Conservation (phyloP, 177 flowering plant species). For the Tripterygium wilfordii region DNA sequence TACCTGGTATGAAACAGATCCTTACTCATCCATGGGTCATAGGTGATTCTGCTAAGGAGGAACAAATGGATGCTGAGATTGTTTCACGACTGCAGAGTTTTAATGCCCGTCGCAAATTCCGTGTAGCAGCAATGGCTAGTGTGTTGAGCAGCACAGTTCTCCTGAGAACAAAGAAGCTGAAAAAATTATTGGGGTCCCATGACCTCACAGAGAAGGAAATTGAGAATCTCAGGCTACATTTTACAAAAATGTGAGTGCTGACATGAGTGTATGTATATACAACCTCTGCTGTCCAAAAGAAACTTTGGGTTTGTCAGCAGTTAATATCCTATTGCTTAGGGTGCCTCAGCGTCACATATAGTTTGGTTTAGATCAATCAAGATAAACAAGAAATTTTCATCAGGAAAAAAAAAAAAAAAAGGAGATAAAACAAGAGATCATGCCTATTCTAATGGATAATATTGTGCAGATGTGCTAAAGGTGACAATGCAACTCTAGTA, state of each 20-base stretch:
- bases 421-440: too few relatives aligned
- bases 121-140: slow-evolving; percentile 77
- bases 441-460: slow-evolving; percentile 1
- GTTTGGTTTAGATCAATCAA: too few relatives aligned
- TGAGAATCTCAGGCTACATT: slow-evolving; percentile 45
- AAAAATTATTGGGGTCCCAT: slow-evolving; percentile 45
- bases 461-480: slow-evolving; percentile 51
- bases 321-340: too few relatives aligned
- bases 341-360: too few relatives aligned
- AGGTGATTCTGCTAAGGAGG: slow-evolving; percentile 66
- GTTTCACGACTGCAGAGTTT: slow-evolving; percentile 67
- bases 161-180: slow-evolving; percentile 65
- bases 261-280: too few relatives aligned
- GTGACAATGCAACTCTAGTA: slow-evolving; percentile 64
- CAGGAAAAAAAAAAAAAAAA: too few relatives aligned
- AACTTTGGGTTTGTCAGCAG: too few relatives aligned
- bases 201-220: slow-evolving; percentile 65
- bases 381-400: too few relatives aligned
- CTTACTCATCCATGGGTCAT: slow-evolving; percentile 72
- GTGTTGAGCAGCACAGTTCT: slow-evolving; percentile 52
- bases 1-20: too few relatives aligned
- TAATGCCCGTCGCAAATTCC: slow-evolving; percentile 68
- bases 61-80: slow-evolving; percentile 62
- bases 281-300: too few relatives aligned
- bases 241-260: slow-evolving; percentile 48